phyloP scores from a whole-genome alignment of 345 rosid genomes.

The Populus ilicifolia region DNA sequence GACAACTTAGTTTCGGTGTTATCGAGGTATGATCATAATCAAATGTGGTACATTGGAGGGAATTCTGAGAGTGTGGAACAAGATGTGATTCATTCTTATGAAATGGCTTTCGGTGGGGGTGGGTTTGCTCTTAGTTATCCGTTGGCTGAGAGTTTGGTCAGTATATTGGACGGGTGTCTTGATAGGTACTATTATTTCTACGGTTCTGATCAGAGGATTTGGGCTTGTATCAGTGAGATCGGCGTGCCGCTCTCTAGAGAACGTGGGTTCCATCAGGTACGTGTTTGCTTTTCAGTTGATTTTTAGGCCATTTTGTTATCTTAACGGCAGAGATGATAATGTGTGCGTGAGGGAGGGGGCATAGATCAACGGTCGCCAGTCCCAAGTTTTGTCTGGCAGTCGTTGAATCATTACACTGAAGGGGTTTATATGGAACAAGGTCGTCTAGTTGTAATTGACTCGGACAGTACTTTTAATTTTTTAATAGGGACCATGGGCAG shows the following conservation, averaged over 20 bases:
- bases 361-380: background rate
- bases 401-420: no score
- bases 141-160: conserved; percentile 51
- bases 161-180: conserved; percentile 61
- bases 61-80: conserved; percentile 83
- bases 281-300: background rate
- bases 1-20: conserved; percentile 61
- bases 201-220: conserved; percentile 83
- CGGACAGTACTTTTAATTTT: no score
- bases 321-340: conserved; percentile 14
- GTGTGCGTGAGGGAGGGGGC: background rate
- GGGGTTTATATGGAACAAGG: no score
- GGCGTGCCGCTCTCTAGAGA: conserved; percentile 67
- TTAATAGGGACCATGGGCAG: no score
- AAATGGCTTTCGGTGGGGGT: conserved; percentile 95
- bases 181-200: conserved; percentile 57
- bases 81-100: conserved; percentile 54
- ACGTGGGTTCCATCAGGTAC: conserved; percentile 87
- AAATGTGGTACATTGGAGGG: conserved; percentile 81
- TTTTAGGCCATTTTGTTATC: background rate
- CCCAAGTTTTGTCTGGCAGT: background rate
- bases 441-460: no score
- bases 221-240: conserved; percentile 67
- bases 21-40: conserved; percentile 57
- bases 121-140: conserved; percentile 79